Conservation (phyloP, 805 yeast genomes). For the Lipomyces spencermartinsiae region DNA sequence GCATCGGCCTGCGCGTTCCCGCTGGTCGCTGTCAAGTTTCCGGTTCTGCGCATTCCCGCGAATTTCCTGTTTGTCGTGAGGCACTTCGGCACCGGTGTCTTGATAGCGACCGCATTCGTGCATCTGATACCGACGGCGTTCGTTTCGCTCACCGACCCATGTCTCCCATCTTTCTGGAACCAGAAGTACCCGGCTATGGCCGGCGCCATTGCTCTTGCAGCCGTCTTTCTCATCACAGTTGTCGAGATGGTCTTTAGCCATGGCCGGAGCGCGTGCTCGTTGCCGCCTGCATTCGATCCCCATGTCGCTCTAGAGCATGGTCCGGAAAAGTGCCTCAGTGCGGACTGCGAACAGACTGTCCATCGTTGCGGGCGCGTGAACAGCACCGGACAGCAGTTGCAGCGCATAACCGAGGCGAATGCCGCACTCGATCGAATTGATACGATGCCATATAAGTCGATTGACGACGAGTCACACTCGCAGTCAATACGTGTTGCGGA, state of each 20-base stretch:
- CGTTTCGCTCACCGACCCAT: conserved; percentile 59
- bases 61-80: conserved; percentile 56
- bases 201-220: conserved; percentile 4
- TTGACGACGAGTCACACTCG: neutral
- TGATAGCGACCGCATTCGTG: conserved; percentile 78
- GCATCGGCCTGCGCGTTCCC: conserved; percentile 18
- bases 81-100: conserved; percentile 82
- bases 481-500: neutral
- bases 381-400: neutral
- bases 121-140: conserved; percentile 73
- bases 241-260: neutral
- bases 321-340: neutral
- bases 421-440: neutral
- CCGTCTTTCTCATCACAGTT: neutral
- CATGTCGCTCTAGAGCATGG: neutral
- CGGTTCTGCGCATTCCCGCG: conserved; percentile 17
- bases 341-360: neutral
- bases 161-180: conserved; percentile 63
- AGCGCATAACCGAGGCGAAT: neutral
- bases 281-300: conserved; percentile 63
- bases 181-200: conserved; percentile 58
- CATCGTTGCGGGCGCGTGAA: neutral
- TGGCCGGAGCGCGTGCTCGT: conserved; percentile 44
- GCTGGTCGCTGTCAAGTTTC: conserved; percentile 11
- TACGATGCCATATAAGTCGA: neutral